These are phyloP conservation scores for Herpotrichia juniperi DNA, from an alignment of 2,329 filamentous ascomycete genomes.

Conservation along the genomic window DNA sequence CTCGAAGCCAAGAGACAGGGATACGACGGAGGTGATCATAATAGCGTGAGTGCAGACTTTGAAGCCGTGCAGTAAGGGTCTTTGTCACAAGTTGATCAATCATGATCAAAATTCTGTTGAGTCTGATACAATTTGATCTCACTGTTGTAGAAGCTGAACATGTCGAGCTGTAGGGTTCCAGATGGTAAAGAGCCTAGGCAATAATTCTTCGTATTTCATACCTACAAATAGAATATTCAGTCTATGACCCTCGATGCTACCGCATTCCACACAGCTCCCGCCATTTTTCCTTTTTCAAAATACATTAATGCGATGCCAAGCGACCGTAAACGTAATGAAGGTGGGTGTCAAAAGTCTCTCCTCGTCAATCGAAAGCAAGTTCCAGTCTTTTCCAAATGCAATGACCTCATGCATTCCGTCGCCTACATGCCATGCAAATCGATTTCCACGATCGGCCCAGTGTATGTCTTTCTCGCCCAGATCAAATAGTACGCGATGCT, in stretches of 20 bases:
- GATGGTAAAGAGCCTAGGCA: no score
- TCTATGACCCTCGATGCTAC: not conserved
- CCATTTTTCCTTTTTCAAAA: not conserved
- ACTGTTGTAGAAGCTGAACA: no score
- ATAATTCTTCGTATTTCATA: not conserved
- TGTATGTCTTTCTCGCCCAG: constrained; percentile 38
- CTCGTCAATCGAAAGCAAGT: not conserved
- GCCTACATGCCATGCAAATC: constrained; percentile 14
- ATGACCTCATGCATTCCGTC: not conserved
- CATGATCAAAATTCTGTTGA: no score
- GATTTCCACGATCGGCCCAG: constrained; percentile 40
- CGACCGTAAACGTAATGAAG: not conserved
- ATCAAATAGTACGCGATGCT: constrained; percentile 39
- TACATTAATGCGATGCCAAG: not conserved
- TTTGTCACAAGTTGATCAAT: no score
- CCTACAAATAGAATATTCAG: not conserved
- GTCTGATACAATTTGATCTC: no score
- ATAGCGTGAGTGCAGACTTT: no score
- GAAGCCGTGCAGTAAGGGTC: no score
- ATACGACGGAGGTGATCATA: no score
- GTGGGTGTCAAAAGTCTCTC: not conserved
- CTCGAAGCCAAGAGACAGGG: no score
- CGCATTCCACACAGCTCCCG: no score
- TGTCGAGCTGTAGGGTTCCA: no score
- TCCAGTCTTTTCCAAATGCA: not conserved